Base-by-base conservation (phyloP, 306 rosid species). In the Quercus berberidifolia region DNA sequence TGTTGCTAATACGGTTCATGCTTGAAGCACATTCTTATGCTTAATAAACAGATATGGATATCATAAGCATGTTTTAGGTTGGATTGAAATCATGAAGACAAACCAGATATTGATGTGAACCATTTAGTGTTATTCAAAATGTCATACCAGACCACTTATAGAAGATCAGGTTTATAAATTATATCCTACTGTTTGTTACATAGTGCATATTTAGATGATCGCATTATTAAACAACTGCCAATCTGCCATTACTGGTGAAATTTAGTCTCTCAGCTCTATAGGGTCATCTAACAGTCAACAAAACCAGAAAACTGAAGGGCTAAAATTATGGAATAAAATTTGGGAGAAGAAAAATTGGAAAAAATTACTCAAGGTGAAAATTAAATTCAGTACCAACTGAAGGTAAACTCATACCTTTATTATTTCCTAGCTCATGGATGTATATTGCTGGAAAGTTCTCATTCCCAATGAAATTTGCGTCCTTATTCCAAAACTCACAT, bases 331-430 rank as follows among this genome's bases (percentile, higher is more conserved):
- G 54, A 49, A 49, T 49, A 49, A 49, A 12, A 49, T 11, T 49
- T 49, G 15, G 54, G 54, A 49, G 54, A 49, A 49, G 54, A 4
- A 49, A 49, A 49, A 49, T 49, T 49, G 54, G 14, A 49, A 13
- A 10, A 49, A 49, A 49, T 49, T 38, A 7, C 46, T 49, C 54
- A 49, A 13, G 54, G 46, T 38, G 46, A 58, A 58, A 26, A 26
- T 26, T 26, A 26, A 26, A 20, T 58, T 21, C 65, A 58, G 65
- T 58, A n/a, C 14, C 65, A 21, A 21, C 25, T n/a, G 30, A 21
- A 21, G 65, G 31, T 58, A 58, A n/a, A 15, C 33, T 56, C 73
- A 30, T 71, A 76, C 78, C 85, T 81, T 23, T 71, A 28, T 30
- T 62, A 14, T 52, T 38, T 4, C 77, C 78, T 18, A 6, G 17